A percentile compares a stretch with the other conserved stretches of the same genome.
Evolutionary conservation across 2,329 filamentous ascomycete species (phyloP).

Genomic region (Microthyrium microscopicum): DNA sequence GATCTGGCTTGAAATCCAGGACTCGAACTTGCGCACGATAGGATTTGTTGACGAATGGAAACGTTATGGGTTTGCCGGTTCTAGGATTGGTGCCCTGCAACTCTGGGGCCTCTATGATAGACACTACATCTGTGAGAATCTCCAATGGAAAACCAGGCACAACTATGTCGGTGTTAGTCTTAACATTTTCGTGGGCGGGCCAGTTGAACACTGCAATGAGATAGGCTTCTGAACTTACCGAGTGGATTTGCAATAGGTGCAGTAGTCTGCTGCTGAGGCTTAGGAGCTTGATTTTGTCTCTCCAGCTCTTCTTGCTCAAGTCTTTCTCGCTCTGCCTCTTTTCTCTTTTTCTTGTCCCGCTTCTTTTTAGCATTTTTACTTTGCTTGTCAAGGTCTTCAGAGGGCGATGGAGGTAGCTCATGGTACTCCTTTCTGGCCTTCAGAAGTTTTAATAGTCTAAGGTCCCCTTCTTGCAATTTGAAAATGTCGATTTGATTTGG

Average conservation of each 20-base stretch:
- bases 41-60: slow-evolving; percentile 61
- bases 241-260: no score
- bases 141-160: no score
- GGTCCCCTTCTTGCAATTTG: slow-evolving; percentile 28
- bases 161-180: no score
- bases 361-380: slow-evolving; percentile 19
- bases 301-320: slow-evolving; percentile 10
- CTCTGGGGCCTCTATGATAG: no score
- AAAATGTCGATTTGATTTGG: slow-evolving; percentile 42
- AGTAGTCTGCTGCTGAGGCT: no score
- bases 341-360: slow-evolving; percentile 17
- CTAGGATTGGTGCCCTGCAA: no score
- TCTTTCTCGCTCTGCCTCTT: slow-evolving; percentile 12
- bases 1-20: slow-evolving; percentile 58
- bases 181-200: no score
- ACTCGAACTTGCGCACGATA: slow-evolving; percentile 59
- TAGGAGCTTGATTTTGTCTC: no score
- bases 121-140: no score
- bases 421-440: slow-evolving; percentile 50
- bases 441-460: slow-evolving; percentile 39
- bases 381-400: background rate
- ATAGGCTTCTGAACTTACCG: no score
- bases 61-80: slow-evolving; percentile 24
- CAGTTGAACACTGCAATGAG: no score
- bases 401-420: slow-evolving; percentile 15